A percentile compares a stretch with the other conserved stretches of the same genome.
phyloP scores from a whole-genome alignment of 1,139 yeast species.

The Blastobotrys apis region DNA sequence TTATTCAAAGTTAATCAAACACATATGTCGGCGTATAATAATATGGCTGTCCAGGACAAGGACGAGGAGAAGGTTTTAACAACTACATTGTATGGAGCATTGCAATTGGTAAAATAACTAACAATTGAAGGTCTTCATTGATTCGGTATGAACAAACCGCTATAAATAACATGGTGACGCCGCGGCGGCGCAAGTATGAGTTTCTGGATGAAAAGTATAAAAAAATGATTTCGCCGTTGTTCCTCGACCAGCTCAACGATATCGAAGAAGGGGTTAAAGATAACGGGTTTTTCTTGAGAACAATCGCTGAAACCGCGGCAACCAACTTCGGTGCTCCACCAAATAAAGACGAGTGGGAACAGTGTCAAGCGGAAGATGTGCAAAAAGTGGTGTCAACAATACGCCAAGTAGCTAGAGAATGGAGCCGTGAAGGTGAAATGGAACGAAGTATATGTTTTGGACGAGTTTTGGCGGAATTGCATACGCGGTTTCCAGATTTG shows the following conservation, averaged over 20 bases:
- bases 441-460: conserved; percentile 52
- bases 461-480: conserved; percentile 46
- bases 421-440: conserved; percentile 58
- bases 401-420: conserved; percentile 67
- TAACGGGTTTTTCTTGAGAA: conserved; percentile 45
- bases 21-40: conserved; percentile 4
- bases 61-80: conserved; percentile 27
- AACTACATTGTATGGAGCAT: conserved; percentile 24
- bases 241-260: conserved; percentile 39
- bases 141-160: conserved; percentile 25
- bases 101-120: neutral
- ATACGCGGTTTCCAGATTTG: conserved; percentile 40
- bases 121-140: conserved; percentile 23
- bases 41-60: conserved; percentile 16
- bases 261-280: conserved; percentile 46
- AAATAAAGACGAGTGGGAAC: conserved; percentile 45
- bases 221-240: conserved; percentile 17
- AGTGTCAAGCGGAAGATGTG: conserved; percentile 44
- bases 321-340: conserved; percentile 50
- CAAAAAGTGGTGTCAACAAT: conserved; percentile 62
- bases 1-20: too few species aligned
- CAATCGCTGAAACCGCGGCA: conserved; percentile 48
- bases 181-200: conserved; percentile 25
- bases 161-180: conserved; percentile 22
- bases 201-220: conserved; percentile 19